Evolutionary conservation across 2,329 filamentous ascomycete species (phyloP).

Genomic region (Xylariaceae sp.): DNA sequence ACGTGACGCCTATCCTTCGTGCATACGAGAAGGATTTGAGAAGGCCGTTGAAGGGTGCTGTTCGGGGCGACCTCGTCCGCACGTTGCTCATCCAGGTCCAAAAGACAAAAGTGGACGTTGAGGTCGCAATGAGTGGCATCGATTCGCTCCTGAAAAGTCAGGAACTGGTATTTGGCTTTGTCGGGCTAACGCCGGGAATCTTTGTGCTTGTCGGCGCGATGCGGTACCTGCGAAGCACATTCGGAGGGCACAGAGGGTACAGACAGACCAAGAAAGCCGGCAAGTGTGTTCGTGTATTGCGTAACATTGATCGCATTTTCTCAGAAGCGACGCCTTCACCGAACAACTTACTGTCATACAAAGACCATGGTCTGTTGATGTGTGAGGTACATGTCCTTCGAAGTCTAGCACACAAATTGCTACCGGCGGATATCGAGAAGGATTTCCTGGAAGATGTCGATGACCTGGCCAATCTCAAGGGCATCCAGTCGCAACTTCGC

Average conservation of each 20-base stretch:
- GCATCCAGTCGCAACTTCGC: constrained; percentile 71
- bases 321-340: constrained; percentile 64
- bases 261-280: constrained; percentile 61
- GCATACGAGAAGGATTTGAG: constrained; percentile 89
- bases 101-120: constrained; percentile 97
- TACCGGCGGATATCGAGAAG: constrained; percentile 70
- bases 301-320: constrained; percentile 82
- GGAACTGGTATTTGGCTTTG: constrained; percentile 95
- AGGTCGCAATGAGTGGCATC: constrained; percentile 93
- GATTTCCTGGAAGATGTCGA: constrained; percentile 88
- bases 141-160: constrained; percentile 93
- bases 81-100: constrained; percentile 94
- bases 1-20: constrained; percentile 83
- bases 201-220: constrained; percentile 73
- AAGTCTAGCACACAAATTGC: constrained; percentile 58
- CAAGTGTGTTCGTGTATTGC: constrained; percentile 70
- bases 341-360: constrained; percentile 77
- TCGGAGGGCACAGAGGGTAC: constrained; percentile 68
- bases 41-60: constrained; percentile 73
- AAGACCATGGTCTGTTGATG: constrained; percentile 84
- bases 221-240: constrained; percentile 65
- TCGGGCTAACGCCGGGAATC: constrained; percentile 90
- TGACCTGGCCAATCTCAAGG: constrained; percentile 79
- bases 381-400: constrained; percentile 86
- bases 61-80: constrained; percentile 82